Conservation (phyloP, 1,284 basidiomycete species). For the Malassezia psittaci region DNA sequence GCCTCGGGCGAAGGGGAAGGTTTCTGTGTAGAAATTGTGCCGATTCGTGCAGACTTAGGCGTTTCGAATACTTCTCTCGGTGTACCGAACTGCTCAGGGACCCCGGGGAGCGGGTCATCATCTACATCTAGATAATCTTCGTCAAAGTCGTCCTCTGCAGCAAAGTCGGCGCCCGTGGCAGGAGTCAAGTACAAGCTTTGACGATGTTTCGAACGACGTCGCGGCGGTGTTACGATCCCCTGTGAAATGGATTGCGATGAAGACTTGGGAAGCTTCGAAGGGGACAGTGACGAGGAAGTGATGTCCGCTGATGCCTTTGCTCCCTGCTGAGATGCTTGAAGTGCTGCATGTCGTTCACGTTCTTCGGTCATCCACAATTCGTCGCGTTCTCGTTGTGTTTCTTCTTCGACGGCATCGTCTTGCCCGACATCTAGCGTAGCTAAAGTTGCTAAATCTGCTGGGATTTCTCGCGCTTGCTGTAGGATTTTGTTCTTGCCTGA, state of each 20-base stretch:
- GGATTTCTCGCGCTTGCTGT: background rate
- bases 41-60: background rate
- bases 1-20: no score
- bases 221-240: no score
- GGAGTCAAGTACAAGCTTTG: background rate
- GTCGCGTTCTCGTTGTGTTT: background rate
- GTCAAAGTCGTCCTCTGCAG: background rate
- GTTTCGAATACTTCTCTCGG: background rate
- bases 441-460: background rate
- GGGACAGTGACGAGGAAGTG: no score
- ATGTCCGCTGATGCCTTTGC: background rate
- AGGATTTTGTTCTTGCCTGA: background rate
- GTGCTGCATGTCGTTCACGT: slow-evolving; percentile 9
- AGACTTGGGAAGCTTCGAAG: no score
- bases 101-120: background rate
- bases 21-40: no score
- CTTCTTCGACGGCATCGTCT: background rate
- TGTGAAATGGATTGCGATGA: no score
- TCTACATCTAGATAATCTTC: background rate
- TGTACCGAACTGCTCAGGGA: background rate
- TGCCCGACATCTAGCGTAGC: slow-evolving; percentile 1
- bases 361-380: slow-evolving; percentile 10
- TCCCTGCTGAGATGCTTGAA: background rate
- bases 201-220: background rate
- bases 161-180: background rate